phyloP scores from a whole-genome alignment of 2,329 filamentous ascomycete genomes.

The Sporothrix pallida region DNA sequence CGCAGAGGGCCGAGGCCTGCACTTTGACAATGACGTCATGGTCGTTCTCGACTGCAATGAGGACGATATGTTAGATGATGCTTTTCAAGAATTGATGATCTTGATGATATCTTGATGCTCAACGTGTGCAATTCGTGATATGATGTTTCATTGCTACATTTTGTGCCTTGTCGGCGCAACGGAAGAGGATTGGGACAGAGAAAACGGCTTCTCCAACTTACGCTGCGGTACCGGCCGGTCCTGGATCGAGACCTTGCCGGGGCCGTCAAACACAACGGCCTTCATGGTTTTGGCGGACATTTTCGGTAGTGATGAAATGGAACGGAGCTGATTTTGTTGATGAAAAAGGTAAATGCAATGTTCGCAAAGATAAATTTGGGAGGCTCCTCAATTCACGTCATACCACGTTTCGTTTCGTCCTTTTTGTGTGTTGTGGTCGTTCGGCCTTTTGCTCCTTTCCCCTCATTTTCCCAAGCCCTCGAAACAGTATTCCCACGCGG shows the following conservation, averaged over 20 bases:
- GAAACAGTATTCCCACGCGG: not conserved
- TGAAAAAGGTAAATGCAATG: not conserved
- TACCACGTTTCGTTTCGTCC: too few species aligned
- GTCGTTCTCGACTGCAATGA: constrained; percentile 63
- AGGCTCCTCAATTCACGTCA: not conserved
- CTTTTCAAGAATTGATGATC: not conserved
- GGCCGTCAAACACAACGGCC: constrained; percentile 85
- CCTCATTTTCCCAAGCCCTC: not conserved
- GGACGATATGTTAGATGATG: not conserved
- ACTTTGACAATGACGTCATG: constrained; percentile 85
- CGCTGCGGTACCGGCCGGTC: constrained; percentile 76
- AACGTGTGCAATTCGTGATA: not conserved
- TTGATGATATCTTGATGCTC: not conserved
- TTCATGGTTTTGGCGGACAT: constrained; percentile 68
- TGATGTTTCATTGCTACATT: not conserved
- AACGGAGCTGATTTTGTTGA: too few species aligned
- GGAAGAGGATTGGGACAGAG: not conserved
- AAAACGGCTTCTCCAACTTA: constrained; percentile 40
- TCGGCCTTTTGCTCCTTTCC: constrained; percentile 21
- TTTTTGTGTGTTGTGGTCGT: not conserved
- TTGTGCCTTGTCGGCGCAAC: not conserved
- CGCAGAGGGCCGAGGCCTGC: constrained; percentile 81
- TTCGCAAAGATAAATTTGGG: not conserved
- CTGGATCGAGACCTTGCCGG: constrained; percentile 75
- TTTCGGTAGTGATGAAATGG: not conserved